phyloP scores from a whole-genome alignment of 2,329 filamentous ascomycete genomes.

The Trichoderma brevicompactum region DNA sequence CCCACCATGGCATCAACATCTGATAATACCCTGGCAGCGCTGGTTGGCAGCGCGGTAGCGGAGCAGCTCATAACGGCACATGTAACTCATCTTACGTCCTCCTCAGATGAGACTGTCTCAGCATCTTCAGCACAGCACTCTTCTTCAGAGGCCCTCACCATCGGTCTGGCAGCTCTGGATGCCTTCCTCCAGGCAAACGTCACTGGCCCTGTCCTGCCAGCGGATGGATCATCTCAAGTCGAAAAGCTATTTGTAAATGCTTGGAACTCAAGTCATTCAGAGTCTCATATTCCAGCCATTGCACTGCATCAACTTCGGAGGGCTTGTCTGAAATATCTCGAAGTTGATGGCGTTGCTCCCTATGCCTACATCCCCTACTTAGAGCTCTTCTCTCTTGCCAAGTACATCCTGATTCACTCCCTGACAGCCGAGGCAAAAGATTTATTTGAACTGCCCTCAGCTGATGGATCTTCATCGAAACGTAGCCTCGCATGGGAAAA shows the following conservation, averaged over 20 bases:
- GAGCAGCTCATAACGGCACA: conserved; percentile 27
- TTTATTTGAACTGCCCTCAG: conserved; percentile 36
- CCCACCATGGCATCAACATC: conserved; percentile 23
- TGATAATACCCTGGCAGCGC: conserved; percentile 12
- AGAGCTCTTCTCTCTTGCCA: conserved; percentile 80
- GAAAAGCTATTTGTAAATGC: conserved; percentile 48
- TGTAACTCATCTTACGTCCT: conserved; percentile 18
- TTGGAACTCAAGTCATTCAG: conserved; percentile 35
- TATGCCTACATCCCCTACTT: conserved; percentile 84
- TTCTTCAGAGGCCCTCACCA: conserved; percentile 33
- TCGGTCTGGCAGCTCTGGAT: conserved; percentile 57
- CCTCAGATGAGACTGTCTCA: neutral
- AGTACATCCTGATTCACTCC: conserved; percentile 49
- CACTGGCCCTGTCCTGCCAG: conserved; percentile 76
- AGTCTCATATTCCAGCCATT: neutral
- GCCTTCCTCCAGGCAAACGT: conserved; percentile 86
- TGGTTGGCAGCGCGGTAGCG: conserved; percentile 23
- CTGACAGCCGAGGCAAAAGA: conserved; percentile 34
- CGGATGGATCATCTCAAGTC: conserved; percentile 35
- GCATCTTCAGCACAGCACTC: neutral
- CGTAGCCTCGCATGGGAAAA: conserved; percentile 62
- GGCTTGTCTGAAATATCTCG: conserved; percentile 68
- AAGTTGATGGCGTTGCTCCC: conserved; percentile 81
- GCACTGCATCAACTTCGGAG: conserved; percentile 52
- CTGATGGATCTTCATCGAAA: conserved; percentile 50